phyloP scores from a whole-genome alignment of 768 basidiomycete species.

The Dacryopinax primogenitus region DNA sequence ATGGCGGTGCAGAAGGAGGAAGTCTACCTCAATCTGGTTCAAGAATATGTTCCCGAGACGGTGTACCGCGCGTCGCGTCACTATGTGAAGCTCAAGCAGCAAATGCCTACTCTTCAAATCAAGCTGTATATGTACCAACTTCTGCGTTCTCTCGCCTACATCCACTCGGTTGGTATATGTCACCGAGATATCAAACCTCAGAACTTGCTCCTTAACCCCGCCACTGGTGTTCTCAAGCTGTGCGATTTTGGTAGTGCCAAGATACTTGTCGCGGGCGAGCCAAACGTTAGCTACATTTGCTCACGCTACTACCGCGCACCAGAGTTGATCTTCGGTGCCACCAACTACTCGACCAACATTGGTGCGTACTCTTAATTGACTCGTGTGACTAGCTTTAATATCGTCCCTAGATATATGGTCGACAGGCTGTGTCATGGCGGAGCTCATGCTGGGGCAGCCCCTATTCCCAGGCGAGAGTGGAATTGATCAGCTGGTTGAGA shows the following conservation, averaged over 20 bases:
- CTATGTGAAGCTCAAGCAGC: slow-evolving; percentile 98
- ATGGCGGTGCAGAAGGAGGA: slow-evolving; percentile 73
- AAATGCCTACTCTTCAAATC: slow-evolving; percentile 99
- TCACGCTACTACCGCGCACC: slow-evolving; percentile 98
- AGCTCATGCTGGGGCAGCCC: slow-evolving; percentile 97
- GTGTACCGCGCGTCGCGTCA: slow-evolving; percentile 98
- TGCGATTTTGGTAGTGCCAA: slow-evolving; percentile 99
- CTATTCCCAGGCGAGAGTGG: slow-evolving; percentile 98
- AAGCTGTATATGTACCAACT: slow-evolving; percentile 99
- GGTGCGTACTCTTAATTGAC: slow-evolving; percentile 41
- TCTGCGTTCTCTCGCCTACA: slow-evolving; percentile 94
- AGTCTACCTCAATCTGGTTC: slow-evolving; percentile 96
- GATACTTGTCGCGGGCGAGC: slow-evolving; percentile 93
- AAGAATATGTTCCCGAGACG: slow-evolving; percentile 98
- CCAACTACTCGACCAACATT: slow-evolving; percentile 99
- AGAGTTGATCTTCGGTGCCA: slow-evolving; percentile 97
- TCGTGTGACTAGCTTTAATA: slow-evolving; percentile 11
- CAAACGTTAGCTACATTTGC: slow-evolving; percentile 99
- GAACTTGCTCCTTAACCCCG: slow-evolving; percentile 93
- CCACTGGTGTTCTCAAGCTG: slow-evolving; percentile 90
- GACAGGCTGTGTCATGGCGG: slow-evolving; percentile 99
- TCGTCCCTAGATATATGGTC: slow-evolving; percentile 81
- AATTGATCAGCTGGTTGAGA: slow-evolving; percentile 98
- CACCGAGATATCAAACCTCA: slow-evolving; percentile 99
- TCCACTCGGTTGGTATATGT: slow-evolving; percentile 98